phyloP scores from a whole-genome alignment of 2,329 filamentous ascomycete species.

The Colletotrichum zoysiae region DNA sequence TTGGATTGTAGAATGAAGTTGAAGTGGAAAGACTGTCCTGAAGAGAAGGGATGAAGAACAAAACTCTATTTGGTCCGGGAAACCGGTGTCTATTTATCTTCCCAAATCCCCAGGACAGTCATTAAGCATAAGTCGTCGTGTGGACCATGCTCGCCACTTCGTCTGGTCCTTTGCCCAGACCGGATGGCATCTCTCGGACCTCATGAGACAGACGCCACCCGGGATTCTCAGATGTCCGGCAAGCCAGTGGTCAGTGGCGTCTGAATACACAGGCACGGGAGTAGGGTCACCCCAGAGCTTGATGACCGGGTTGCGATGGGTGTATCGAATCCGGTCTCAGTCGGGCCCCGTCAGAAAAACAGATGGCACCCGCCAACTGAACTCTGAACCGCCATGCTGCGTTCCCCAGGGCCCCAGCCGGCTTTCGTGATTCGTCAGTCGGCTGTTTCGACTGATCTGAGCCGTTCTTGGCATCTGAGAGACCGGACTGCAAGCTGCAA shows the following conservation, averaged over 20 bases:
- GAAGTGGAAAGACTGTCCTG: slow-evolving; percentile 35
- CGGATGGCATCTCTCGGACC: slow-evolving; percentile 29
- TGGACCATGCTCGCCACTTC: neutral
- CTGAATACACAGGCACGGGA: slow-evolving; percentile 9
- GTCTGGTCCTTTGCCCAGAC: neutral
- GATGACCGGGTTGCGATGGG: slow-evolving; percentile 16
- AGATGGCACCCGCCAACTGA: slow-evolving; percentile 36
- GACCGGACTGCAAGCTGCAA: slow-evolving; percentile 33
- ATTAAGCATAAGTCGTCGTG: slow-evolving; percentile 34
- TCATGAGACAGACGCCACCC: slow-evolving; percentile 32
- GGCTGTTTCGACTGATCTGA: slow-evolving; percentile 40
- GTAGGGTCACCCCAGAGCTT: slow-evolving; percentile 23
- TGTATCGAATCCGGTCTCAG: slow-evolving; percentile 32
- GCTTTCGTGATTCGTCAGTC: slow-evolving; percentile 16
- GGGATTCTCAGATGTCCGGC: slow-evolving; percentile 15
- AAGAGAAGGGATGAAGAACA: slow-evolving; percentile 32
- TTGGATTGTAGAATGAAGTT: slow-evolving; percentile 33
- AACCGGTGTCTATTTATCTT: slow-evolving; percentile 33
- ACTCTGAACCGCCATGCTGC: slow-evolving; percentile 3
- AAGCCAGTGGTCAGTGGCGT: slow-evolving; percentile 17
- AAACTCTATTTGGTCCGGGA: slow-evolving; percentile 22
- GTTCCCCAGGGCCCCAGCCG: neutral
- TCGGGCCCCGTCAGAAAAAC: slow-evolving; percentile 20
- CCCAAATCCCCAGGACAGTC: neutral
- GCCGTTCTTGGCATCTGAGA: slow-evolving; percentile 35